These are phyloP conservation scores for Echinosophora koreensis DNA, from an alignment of 306 rosid species.

Conservation along the genomic window DNA sequence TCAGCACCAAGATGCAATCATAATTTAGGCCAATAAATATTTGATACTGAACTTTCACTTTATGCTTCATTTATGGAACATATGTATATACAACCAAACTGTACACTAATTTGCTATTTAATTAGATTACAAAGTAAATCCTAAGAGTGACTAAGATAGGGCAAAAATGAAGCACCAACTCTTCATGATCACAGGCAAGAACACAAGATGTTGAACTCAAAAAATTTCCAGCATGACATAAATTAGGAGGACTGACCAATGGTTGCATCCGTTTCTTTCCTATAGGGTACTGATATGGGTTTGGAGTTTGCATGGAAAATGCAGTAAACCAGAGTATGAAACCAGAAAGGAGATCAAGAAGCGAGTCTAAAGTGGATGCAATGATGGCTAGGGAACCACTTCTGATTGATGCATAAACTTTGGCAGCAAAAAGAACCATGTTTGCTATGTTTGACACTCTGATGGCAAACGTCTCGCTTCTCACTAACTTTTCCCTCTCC, in stretches of 20 bases:
- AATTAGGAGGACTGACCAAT: slow-evolving; percentile 66
- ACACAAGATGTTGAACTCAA: slow-evolving; percentile 5
- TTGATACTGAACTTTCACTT: slow-evolving; percentile 13
- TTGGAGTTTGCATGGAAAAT: slow-evolving; percentile 98
- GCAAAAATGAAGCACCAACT: slow-evolving; percentile 25
- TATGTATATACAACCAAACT: neutral
- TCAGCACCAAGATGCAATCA: slow-evolving; percentile 22
- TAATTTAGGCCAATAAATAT: slow-evolving; percentile 14
- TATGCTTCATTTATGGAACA: slow-evolving; percentile 8
- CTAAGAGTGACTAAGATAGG: neutral
- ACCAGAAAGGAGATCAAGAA: slow-evolving; percentile 96
- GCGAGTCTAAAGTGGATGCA: slow-evolving; percentile 97
- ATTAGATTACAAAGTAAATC: slow-evolving; percentile 15
- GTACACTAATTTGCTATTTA: neutral
- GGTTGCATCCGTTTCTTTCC: slow-evolving; percentile 99
- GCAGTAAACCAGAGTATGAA: slow-evolving; percentile 99
- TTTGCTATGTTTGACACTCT: slow-evolving; percentile 90
- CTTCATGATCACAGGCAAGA: neutral
- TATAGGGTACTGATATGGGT: slow-evolving; percentile 95
- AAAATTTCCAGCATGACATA: neutral
- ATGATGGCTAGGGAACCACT: slow-evolving; percentile 99
- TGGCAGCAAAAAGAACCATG: slow-evolving; percentile 89
- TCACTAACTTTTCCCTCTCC: slow-evolving; percentile 83
- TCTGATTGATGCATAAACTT: slow-evolving; percentile 88
- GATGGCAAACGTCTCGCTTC: slow-evolving; percentile 91